Percentiles rank a stretch among this genome's conserved stretches.
Evolutionary conservation across 805 yeast species (phyloP).

Genomic region (Saturnispora bothae): DNA sequence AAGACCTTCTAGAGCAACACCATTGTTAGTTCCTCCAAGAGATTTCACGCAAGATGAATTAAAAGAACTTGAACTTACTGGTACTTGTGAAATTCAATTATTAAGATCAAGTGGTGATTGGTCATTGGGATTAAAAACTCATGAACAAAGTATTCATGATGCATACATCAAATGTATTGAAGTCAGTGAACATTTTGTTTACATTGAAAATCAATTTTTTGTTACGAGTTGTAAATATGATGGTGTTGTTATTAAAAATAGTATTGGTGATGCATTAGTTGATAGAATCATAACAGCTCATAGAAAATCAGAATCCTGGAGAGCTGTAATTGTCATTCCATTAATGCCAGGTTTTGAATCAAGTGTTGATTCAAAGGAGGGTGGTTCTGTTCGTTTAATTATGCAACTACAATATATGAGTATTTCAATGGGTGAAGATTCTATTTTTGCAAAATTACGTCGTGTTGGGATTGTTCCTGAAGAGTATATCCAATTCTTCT

Average conservation of each 20-base stretch:
- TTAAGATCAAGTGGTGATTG: conserved; percentile 84
- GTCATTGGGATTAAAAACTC: conserved; percentile 82
- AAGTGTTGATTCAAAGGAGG: conserved; percentile 86
- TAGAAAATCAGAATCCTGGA: conserved; percentile 68
- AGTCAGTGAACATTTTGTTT: conserved; percentile 83
- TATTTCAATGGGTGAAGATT: conserved; percentile 79
- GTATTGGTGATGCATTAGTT: conserved; percentile 95
- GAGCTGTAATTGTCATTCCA: conserved; percentile 85
- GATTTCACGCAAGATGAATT: conserved; percentile 72
- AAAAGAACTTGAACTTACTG: conserved; percentile 47
- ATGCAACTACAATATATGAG: conserved; percentile 95
- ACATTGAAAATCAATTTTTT: conserved; percentile 93
- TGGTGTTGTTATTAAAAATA: conserved; percentile 73
- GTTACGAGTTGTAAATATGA: conserved; percentile 81
- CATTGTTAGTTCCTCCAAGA: conserved; percentile 84
- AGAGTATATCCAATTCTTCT: conserved; percentile 83
- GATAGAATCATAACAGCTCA: conserved; percentile 89
- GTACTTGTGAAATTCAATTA: conserved; percentile 87
- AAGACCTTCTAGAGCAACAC: conserved; percentile 89
- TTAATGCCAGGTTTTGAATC: conserved; percentile 96
- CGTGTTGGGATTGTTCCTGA: conserved; percentile 79
- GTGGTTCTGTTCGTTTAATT: conserved; percentile 88
- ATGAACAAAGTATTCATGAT: conserved; percentile 83
- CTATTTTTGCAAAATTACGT: conserved; percentile 74
- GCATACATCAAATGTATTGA: conserved; percentile 89